Conservation (phyloP, 352 stramenopile genomes). For the Globisporangium uncinulatum region DNA sequence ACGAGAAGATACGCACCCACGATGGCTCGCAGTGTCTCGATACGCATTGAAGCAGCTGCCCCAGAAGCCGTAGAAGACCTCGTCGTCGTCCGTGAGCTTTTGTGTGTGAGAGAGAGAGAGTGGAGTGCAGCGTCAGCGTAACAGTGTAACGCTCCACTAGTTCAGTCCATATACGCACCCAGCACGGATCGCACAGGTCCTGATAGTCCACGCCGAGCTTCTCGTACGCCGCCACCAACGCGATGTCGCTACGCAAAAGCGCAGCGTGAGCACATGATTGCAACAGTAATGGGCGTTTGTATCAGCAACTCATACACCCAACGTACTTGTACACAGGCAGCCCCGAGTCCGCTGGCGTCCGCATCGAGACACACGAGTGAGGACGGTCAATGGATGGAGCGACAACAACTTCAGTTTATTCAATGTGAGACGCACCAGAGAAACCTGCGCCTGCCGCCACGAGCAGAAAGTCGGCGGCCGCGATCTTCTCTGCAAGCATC, state of each 20-base stretch:
- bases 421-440: constrained; percentile 33
- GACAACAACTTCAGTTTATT: not conserved
- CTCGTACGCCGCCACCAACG: constrained; percentile 75
- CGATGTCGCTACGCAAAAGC: constrained; percentile 59
- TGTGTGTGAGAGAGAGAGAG: not conserved
- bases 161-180: constrained; percentile 21
- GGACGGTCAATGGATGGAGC: not conserved
- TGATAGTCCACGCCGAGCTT: constrained; percentile 81
- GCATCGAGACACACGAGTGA: not conserved
- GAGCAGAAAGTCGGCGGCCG: constrained; percentile 77
- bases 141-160: too few species aligned
- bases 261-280: not conserved
- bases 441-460: constrained; percentile 87
- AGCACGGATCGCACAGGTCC: constrained; percentile 86
- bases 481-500: constrained; percentile 53
- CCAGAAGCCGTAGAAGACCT: constrained; percentile 91
- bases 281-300: not conserved
- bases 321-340: constrained; percentile 85
- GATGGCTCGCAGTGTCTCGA: constrained; percentile 67
- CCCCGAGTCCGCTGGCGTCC: constrained; percentile 60
- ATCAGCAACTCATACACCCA: not conserved
- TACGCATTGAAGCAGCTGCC: constrained; percentile 87
- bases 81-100: constrained; percentile 66
- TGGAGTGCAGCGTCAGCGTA: not conserved
- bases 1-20: constrained; percentile 30